Evolutionary conservation across 371 early-diverging fungal genomes (phyloP), one percentile per base, ranked within the genome.

Genomic region (Batrachochytrium dendrobatidis): DNA sequence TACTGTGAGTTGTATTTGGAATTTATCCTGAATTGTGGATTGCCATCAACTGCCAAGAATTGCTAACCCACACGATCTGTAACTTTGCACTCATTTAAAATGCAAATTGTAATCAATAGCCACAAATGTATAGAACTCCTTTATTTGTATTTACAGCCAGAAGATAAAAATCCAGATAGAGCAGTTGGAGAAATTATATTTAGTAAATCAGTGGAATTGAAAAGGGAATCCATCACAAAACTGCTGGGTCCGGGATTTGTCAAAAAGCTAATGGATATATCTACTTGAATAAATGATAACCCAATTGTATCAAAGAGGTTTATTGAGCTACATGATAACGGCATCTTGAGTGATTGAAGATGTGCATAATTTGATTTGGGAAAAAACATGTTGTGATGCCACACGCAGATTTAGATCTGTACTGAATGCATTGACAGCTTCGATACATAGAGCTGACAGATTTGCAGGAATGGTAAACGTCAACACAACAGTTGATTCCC

Each of bases 121-220:
- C 51, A 51, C 51, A 51, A 51, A 32, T 51, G 51, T 24, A 51
- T 51, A 10, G 51, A 51, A 22, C 25, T 51, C 12, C n/a, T 51
- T 28, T 51, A 32, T n/a, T 18, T 51, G 30, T 51, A 51, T 24
- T 4, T 51, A 32, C 51, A 51, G 25, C 51, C 51, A 2, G 51
- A 51, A 32, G n/a, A 3, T 3, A 32, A 24, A n/a, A 8, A 51
- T 22, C 51, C 51, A 51, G 51, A 51, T 32, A n/a, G 30, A 5
- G 3, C 7, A 3, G 18, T 51, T 28, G 30, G 4, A 6, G 51
- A 29, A 6, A 28, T 12, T 18, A 24, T 7, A 8, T 8, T 12
- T 32, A 6, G 28, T 28, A n/a, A 12, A 3, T 3, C 51, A 51
- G 5, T 8, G 4, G 3, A 3, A 3, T 30, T 32, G 10, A 4